Evolutionary conservation across 257 asterid genomes (phyloP), one percentile per base, ranked within the genome.

Genomic region (Solanum piurae): DNA sequence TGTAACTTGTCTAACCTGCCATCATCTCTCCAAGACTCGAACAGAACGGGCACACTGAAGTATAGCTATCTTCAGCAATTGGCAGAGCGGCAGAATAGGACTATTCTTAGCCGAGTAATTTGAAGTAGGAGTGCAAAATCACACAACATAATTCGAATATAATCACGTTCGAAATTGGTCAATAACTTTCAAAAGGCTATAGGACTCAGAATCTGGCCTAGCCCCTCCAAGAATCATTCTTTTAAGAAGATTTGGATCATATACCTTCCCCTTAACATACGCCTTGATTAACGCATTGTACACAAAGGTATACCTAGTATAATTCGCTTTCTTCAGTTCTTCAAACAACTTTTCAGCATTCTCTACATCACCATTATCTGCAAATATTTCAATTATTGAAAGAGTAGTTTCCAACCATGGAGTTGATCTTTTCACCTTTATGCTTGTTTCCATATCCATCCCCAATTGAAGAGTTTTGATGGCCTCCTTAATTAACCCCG

Each of bases 171-270:
- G 94, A 77, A 91, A 91, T 89, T 94, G 96, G 90, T 97, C 98
- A 29, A 92, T 84, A 84, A 95, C 94, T 91, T 93, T 95, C 88
- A 95, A 86, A 82, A 95, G 88, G 88, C 98, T 95, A 89, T 95
- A 97, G 36, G 98, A 95, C 93, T 95, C 98, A 49, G 98, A 92
- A 91, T 97, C 99, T 2, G 98, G 99, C 91, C 94, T 92, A 68
- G 96, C 90, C 89, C 98, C 96, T 80, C 96, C 99, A 91, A 97
- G 92, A 89, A 97, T 95, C 98, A 95, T 95, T 92, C 99, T 94
- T 69, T 91, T 91, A 58, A 95, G 92, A 88, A 97, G 97, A 90
- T 94, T 91, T 84, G 96, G 95, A 88, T 95, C 94, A 86, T 92
- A 91, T 27, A 92, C 71, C 91, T 94, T 97, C 23, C 96, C 99